Percentiles rank a stretch among this genome's conserved stretches.
These are phyloP conservation scores for Penicillium paxilli DNA, from an alignment of 495 filamentous ascomycete species.

Conservation along the genomic window DNA sequence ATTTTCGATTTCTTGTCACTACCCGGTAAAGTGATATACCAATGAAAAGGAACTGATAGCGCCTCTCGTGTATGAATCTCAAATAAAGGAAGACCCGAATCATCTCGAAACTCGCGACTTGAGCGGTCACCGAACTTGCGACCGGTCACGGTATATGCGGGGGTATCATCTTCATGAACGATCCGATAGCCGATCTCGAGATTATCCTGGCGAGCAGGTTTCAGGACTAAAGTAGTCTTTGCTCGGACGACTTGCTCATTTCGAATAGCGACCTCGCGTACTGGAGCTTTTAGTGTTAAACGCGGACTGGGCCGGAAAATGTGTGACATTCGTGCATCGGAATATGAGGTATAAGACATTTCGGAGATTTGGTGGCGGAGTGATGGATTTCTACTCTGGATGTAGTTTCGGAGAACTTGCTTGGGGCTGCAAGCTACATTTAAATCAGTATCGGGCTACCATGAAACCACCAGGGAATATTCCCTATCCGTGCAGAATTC, in stretches of 20 bases:
- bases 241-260: conserved; percentile 19
- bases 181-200: conserved; percentile 25
- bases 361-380: not conserved
- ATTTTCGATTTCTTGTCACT: conserved; percentile 8
- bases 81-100: conserved; percentile 26
- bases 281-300: conserved; percentile 17
- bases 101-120: conserved; percentile 28
- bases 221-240: conserved; percentile 22
- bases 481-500: no score
- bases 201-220: conserved; percentile 15
- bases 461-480: no score
- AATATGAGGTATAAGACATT: conserved; percentile 21
- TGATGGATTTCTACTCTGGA: not conserved
- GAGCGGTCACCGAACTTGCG: conserved; percentile 23
- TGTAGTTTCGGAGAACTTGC: not conserved
- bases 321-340: conserved; percentile 12
- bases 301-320: conserved; percentile 9
- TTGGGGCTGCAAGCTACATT: not conserved
- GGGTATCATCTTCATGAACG: conserved; percentile 18
- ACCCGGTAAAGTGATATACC: conserved; percentile 29
- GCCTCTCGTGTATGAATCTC: conserved; percentile 20
- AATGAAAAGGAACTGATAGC: conserved; percentile 6
- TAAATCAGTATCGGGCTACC: no score
- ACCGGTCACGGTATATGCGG: conserved; percentile 22
- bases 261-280: conserved; percentile 25